Base-by-base conservation (phyloP, 2,329 filamentous ascomycete genomes). In the Kalmusia sp. region DNA sequence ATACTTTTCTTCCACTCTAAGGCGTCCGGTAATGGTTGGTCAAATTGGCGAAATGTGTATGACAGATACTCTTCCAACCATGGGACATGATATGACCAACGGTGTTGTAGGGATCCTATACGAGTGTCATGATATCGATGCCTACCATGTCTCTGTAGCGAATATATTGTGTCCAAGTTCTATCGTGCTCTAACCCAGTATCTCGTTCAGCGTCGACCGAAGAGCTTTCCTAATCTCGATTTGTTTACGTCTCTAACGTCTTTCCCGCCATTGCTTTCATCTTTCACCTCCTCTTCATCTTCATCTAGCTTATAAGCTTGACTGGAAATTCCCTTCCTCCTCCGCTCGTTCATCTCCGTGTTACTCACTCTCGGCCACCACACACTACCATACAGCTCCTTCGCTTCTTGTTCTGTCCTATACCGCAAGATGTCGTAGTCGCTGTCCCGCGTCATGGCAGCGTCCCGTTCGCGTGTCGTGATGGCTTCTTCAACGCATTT, bases 341-440 rank as follows among this genome's bases (percentile, higher is more conserved):
- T 63, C 49, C 66, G 57, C 65, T 70, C 70, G 58, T 73, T 75
- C 53, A 67, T 58, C 58, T 74, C 71, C 6, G 71, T 75, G 58
- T 72, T 74, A n/a, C 65, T 71, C 2, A 74, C 58, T 8, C 68
- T 63, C 3, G 55, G 54, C 30, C 64, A 58, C 52, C 62, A 72
- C 14, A 46, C 31, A 1, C 14, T 25, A 6, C 69, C 71, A 60
- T 72, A 74, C 9, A 68, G 51, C 30, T 11, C 51, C 51, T 49
- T 64, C 4, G 61, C 62, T 45, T 75, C 71, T 3, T 53, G 48
- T 19, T 51, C 49, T 4, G 61, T 70, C 25, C 69, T 49, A 47
- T 68, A 67, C 7, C 71, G 58, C n/a, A 74, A 47, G 7, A 75
- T 68, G 61, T 75, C 71, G 58, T 74, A 74, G 11, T 62, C 58